Evolutionary conservation across 1,284 basidiomycete species (phyloP), one percentile per base, ranked within the genome.

Genomic region (Cryptococcus wingfieldii): DNA sequence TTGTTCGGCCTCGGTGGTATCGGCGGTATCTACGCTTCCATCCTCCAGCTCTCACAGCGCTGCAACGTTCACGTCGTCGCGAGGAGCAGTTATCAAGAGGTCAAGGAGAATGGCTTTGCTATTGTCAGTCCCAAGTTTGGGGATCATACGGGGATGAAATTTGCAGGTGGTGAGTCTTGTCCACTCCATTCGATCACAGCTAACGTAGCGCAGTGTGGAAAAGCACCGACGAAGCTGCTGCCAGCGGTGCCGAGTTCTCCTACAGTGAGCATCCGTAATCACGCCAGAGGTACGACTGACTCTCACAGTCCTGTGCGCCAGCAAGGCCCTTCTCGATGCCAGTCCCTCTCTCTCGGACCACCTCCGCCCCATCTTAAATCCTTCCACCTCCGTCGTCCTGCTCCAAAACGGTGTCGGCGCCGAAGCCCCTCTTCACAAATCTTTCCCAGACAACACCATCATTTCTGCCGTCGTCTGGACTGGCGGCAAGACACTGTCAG

Each of bases 321-420:
- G 75, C 67, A 78, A 78, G 62, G 77, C 76, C 10, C 63, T 77
- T 0, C 66, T 75, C 25, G 72, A 74, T 52, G 67, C 71, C 16
- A 64, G 52, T 14, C 77, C 77, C 1, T 71, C 69, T 3, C 67
- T 76, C 3, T 62, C 71, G 1, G 73, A 76, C 38, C 65, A 70
- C 46, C 63, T 78, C 53, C 45, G 43, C 12, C 76, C 76, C 10
- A 65, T 74, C 39, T 60, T 75, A 37, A 53, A 60, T 4, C 60
- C 64, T 19, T 43, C 61, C 5, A 80, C 79, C 0, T 65, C 72
- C 28, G 73, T 80, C 41, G 76, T 80, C n/a, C 66, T 80, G 31
- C 68, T 81, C 0, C 80, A 81, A 65, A 81, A 81, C 60, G 80
- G 80, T 23, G 77, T 80, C 5, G 80, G 79, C 6, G 77, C 77